Evolutionary conservation across 2,329 filamentous ascomycete species (phyloP), one percentile per base, ranked within the genome.

Genomic region (Cadophora sp.): DNA sequence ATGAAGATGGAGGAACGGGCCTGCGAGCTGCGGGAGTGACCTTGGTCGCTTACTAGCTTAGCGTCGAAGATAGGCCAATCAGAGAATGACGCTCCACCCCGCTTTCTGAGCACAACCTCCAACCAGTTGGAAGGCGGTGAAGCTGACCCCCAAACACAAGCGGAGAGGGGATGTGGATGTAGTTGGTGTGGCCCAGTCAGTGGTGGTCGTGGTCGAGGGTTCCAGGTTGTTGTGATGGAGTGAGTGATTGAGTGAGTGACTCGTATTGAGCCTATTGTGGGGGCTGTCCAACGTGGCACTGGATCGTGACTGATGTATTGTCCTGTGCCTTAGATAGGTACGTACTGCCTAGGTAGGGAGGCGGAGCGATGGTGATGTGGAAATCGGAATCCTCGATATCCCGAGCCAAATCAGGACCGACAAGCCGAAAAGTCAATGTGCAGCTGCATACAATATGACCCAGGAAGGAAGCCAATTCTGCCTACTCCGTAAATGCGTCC

Each of bases 261-360:
- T 61, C 55, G 59, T 64, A 47, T 64, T 66, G 61, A 59, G 48
- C 39, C 67, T 64, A 51, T 62, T 65, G 66, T 68, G 62, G 59
- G 47, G 55, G 48, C 60, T 58, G 30, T 43, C 36, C 30, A 66
- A 50, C 64, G 64, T 66, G 64, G 50, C 64, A 66, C 53, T 18
- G 18, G 50, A 62, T 13, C 51, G 64, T 66, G 64, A 66, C 41
- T 59, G 20, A 66, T 62, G 59, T 30, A 30, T 30, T 30, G 27
- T 62, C 24, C 59, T 51, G 30, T 62, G 30, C 33, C 22, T 39
- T 39, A 18, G 16, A 20, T 14, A 9, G 45, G 7, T 43, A 33
- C 5, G 3, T 33, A n/a, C 30, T 39, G 36, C 36, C 36, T 8
- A n/a, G 30, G 33, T 13, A 59, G 9, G 14, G 20, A 48, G 33